Evolutionary conservation across 768 basidiomycete species (phyloP).

Genomic region (Kwoniella botswanensis): DNA sequence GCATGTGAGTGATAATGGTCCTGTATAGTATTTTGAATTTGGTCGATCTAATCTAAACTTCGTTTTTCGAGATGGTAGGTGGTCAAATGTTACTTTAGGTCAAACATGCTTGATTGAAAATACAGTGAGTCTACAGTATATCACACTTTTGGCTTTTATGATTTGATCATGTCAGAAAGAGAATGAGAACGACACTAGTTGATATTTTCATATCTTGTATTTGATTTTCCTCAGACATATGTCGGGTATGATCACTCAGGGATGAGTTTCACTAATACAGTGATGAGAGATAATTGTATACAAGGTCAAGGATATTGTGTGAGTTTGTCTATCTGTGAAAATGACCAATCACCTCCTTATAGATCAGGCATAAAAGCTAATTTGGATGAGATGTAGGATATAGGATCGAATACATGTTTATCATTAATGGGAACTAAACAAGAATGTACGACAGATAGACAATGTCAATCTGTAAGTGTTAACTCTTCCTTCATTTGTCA

Average conservation of each 20-base stretch:
- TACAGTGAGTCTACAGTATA: constrained; percentile 24
- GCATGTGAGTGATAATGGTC: constrained; percentile 26
- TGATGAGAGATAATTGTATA: constrained; percentile 41
- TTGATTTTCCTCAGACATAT: constrained; percentile 30
- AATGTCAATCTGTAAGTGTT: constrained; percentile 41
- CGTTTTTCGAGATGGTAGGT: constrained; percentile 11
- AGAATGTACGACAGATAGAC: constrained; percentile 29
- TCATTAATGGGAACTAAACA: constrained; percentile 13
- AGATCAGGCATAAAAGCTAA: no score
- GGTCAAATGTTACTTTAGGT: constrained; percentile 27
- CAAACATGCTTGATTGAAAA: constrained; percentile 29
- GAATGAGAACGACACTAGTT: no score
- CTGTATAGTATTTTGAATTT: background rate
- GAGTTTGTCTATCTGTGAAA: constrained; percentile 13
- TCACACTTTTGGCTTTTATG: no score
- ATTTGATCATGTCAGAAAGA: no score
- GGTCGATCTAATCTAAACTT: no score
- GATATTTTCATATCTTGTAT: background rate
- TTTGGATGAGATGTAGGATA: constrained; percentile 19
- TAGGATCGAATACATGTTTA: constrained; percentile 20
- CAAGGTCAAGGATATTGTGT: constrained; percentile 42
- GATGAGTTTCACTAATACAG: constrained; percentile 20
- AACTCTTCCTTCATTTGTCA: no score
- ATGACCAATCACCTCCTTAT: no score
- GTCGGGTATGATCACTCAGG: constrained; percentile 37